Base-by-base conservation (phyloP, 2,329 filamentous ascomycete species). In the Fusarium staphyleae region DNA sequence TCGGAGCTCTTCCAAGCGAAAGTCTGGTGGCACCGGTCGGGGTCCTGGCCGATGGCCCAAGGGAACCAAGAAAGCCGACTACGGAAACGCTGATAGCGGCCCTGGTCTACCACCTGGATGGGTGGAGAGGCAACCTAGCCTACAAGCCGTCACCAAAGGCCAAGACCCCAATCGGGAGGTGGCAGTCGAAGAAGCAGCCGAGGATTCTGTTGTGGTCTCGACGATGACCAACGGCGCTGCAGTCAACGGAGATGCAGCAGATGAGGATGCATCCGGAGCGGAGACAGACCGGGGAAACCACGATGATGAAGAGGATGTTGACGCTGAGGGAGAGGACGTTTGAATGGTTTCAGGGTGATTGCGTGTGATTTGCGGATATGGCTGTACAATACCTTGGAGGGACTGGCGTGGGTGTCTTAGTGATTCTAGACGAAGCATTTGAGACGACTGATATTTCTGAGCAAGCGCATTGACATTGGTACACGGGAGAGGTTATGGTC, bases 21-120 rank as follows among this genome's bases (percentile, higher is more conserved):
- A 83, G 70, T 76, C 79, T 5, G 84, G 85, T 2, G 85, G 85
- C 4, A 88, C 85, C 1, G 85, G 85, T 2, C 80, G 85, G 44
- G 85, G 85, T 0, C 85, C 85, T 1, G 85, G 85, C 0, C 78
- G 85, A 34, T 88, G 84, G 84, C 85, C 85, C 1, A 88, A 87
- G 67, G 85, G 85, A 5, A 87, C 85, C 0, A 88, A 87, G 71
- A 88, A 88, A 69, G 82, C 82, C 32, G 85, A 88, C 65, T 88
- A 88, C 50, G 85, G 85, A 0, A 87, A 87, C 56, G 85, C 85
- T 1, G 82, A 84, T 28, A 87, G 85, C 62, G 85, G 85, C 1
- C 85, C 85, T 3, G 85, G 85, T 2, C 72, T 87, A 14, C 85
- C 85, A 1, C 85, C 85, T 3, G 78, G 77, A 0, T 86, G 83